Base-by-base conservation (phyloP, 805 yeast genomes). In the Kregervanrija delftensis region DNA sequence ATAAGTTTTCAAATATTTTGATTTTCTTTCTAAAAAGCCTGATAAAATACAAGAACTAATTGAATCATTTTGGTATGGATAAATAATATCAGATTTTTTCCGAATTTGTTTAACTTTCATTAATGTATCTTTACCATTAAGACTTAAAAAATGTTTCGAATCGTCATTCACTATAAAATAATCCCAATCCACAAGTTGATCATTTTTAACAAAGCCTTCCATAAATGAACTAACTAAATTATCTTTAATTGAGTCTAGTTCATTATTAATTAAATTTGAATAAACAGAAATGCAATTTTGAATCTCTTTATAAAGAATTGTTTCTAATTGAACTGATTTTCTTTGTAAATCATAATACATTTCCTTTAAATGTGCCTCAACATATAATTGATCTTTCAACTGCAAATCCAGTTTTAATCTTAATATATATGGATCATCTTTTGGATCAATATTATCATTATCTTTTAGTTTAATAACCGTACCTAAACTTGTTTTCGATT, bases 141-240 rank as follows among this genome's bases (percentile, higher is more conserved):
- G 58, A 47, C 65, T 66, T 31, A 74, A 46, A 41, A 76, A 67
- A 45, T 69, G 65, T 30, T 65, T 68, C 30, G 68, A 68, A 40
- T 64, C 63, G 39, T 68, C 65, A 46, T 74, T 67, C 37, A 66
- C 54, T 41, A 83, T 77, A 49, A 81, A 82, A 41, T 75, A 74
- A 56, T 82, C 85, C 88, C 88, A 83, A 60, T 83, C 90, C 49
- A 75, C 65, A 36, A 72, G 73, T n/a, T 78, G 71, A 40, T 79
- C 83, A 53, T 79, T 80, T 54, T 71, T 60, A 53, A 76, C 55
- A 61, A 75, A 70, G 52, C 80, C 67, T 47, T 73, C 69, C 46
- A 64, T 65, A 41, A 83, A 65, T 53, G 74, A 79, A 42, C 77
- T 77, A 35, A 80, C 68, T 56, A 81, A 67, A 47, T 73, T 67